Conservation (phyloP, 352 stramenopile species). For the Globisporangium irregulare region DNA sequence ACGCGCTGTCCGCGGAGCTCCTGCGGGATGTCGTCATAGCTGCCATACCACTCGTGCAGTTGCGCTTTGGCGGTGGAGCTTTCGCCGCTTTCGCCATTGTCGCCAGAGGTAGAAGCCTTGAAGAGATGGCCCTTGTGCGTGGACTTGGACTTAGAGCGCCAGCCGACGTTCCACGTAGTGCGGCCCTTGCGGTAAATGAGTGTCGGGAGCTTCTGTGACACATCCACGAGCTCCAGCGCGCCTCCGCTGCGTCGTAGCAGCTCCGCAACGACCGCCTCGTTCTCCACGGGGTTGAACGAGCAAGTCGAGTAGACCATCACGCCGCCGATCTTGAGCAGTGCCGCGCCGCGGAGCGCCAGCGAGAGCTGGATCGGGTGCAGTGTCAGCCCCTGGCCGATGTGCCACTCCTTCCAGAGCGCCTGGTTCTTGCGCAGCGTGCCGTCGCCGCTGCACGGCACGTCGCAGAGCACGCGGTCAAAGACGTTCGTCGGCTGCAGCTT, state of each 20-base stretch:
- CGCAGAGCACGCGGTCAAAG: slow-evolving; percentile 98
- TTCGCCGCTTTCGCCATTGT: slow-evolving; percentile 10
- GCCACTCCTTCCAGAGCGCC: slow-evolving; percentile 93
- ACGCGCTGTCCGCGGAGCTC: slow-evolving; percentile 69
- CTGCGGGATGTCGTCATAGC: slow-evolving; percentile 51
- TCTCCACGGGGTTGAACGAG: slow-evolving; percentile 98
- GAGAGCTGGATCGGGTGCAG: slow-evolving; percentile 93
- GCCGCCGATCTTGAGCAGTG: slow-evolving; percentile 89
- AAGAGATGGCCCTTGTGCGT: slow-evolving; percentile 78
- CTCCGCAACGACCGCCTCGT: slow-evolving; percentile 97
- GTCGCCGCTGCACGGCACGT: slow-evolving; percentile 98
- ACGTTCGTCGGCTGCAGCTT: slow-evolving; percentile 66
- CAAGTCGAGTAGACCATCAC: slow-evolving; percentile 97
- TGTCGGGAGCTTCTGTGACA: slow-evolving; percentile 50
- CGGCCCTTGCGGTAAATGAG: slow-evolving; percentile 55
- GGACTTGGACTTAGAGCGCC: slow-evolving; percentile 88
- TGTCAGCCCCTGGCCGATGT: slow-evolving; percentile 85
- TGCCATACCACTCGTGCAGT: slow-evolving; percentile 79
- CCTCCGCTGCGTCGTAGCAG: slow-evolving; percentile 88
- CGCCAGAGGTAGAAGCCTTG: slow-evolving; percentile 21
- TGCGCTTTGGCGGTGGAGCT: slow-evolving; percentile 2
- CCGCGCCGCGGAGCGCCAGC: slow-evolving; percentile 90
- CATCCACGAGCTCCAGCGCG: slow-evolving; percentile 90
- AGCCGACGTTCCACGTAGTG: slow-evolving; percentile 69
- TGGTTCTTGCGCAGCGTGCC: slow-evolving; percentile 98